Conservation (phyloP, 345 rosid genomes). For the Hypericum androsaemum region DNA sequence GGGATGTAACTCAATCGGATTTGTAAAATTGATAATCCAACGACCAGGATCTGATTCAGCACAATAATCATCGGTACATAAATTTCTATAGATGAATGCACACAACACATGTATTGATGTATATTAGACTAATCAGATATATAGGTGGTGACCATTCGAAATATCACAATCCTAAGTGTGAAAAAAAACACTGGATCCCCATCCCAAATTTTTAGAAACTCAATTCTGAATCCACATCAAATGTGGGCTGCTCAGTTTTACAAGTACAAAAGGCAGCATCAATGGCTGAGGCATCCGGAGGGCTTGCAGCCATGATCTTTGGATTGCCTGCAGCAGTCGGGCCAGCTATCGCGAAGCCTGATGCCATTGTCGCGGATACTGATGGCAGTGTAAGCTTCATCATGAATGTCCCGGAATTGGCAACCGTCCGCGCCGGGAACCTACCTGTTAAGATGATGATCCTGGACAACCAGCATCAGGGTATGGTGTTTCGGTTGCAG, state of each 20-base stretch:
- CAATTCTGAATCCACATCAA: background rate
- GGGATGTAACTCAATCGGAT: too few relatives aligned
- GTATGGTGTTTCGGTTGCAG: constrained; percentile 1
- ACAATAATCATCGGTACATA: too few relatives aligned
- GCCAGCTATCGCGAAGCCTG: background rate
- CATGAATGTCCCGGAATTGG: constrained; percentile 1
- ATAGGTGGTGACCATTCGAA: too few relatives aligned
- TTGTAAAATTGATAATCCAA: too few relatives aligned
- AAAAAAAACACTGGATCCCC: too few relatives aligned
- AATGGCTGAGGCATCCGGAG: background rate
- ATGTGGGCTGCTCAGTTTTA: constrained; percentile 2
- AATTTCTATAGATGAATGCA: too few relatives aligned
- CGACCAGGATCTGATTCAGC: too few relatives aligned
- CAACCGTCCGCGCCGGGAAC: background rate
- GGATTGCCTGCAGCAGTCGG: background rate
- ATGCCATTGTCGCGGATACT: background rate
- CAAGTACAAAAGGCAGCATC: background rate
- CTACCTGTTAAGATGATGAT: constrained; percentile 1
- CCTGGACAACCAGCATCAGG: constrained; percentile 2
- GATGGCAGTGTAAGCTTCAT: background rate
- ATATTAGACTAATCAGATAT: too few relatives aligned
- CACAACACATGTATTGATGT: too few relatives aligned
- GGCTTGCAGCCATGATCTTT: background rate
- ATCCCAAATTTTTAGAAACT: too few relatives aligned
- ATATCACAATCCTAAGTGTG: too few relatives aligned